Conservation (phyloP, 2,329 filamentous ascomycete genomes). For the Ascosphaera acerosa region DNA sequence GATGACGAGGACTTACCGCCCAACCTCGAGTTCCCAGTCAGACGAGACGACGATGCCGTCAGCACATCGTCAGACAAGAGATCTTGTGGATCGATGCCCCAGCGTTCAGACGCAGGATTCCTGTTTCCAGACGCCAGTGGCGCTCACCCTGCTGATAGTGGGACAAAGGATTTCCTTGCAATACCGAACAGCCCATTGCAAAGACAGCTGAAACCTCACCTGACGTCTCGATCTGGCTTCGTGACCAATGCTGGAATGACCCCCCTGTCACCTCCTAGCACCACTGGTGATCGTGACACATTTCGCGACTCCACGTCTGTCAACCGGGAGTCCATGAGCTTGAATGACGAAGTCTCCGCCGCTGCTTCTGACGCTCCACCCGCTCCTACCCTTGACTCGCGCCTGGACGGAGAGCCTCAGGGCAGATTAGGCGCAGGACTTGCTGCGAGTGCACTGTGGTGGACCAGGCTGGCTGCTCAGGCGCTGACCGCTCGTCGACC, state of each 20-base stretch:
- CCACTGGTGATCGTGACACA: background rate
- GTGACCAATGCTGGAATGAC: background rate
- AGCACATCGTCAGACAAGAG: too few species aligned
- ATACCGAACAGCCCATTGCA: background rate
- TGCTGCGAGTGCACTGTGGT: background rate
- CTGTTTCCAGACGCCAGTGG: too few species aligned
- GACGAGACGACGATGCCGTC: too few species aligned
- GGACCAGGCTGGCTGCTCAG: background rate
- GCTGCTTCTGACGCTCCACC: too few species aligned
- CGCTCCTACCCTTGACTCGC: too few species aligned
- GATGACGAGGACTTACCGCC: background rate
- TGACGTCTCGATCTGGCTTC: constrained; percentile 1
- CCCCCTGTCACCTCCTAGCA: constrained; percentile 1
- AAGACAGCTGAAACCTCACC: background rate
- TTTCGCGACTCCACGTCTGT: constrained; percentile 1
- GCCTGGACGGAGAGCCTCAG: too few species aligned
- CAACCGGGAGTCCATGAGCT: background rate
- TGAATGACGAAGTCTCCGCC: too few species aligned
- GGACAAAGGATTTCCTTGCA: background rate
- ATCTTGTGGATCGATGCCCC: too few species aligned
- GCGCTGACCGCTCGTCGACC: background rate
- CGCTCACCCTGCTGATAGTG: too few species aligned
- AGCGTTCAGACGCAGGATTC: too few species aligned
- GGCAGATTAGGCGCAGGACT: background rate
- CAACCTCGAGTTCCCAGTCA: too few species aligned